phyloP scores from a whole-genome alignment of 2,329 filamentous ascomycete genomes.

The Aspergillus hortae region DNA sequence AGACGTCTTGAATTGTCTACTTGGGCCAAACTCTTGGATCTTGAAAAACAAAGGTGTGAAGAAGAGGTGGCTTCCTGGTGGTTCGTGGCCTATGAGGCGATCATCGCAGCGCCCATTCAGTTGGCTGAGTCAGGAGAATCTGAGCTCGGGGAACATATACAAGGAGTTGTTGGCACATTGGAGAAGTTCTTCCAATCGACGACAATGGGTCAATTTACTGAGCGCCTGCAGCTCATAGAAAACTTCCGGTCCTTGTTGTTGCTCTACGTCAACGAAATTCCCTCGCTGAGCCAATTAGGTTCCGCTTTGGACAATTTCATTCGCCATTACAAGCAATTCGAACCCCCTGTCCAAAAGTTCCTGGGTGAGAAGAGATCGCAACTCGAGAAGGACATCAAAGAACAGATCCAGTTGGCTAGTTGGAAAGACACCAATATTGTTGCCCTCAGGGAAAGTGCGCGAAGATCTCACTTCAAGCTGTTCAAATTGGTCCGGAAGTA shows the following conservation, averaged over 20 bases:
- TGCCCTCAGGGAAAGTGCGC: conserved; percentile 81
- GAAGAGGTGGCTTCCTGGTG: conserved; percentile 87
- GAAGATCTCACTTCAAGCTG: conserved; percentile 84
- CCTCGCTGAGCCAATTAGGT: conserved; percentile 56
- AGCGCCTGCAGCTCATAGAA: conserved; percentile 66
- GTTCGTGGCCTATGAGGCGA: conserved; percentile 90
- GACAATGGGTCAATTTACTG: conserved; percentile 74
- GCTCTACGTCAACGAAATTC: conserved; percentile 58
- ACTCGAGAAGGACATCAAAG: conserved; percentile 89
- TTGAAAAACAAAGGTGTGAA: conserved; percentile 71
- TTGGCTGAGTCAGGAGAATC: conserved; percentile 58
- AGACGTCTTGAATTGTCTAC: conserved; percentile 85
- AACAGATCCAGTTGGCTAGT: conserved; percentile 87
- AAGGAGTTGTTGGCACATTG: conserved; percentile 69
- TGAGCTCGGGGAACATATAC: conserved; percentile 61
- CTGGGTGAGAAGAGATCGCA: conserved; percentile 65
- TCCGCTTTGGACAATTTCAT: conserved; percentile 73
- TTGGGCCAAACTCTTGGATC: conserved; percentile 84
- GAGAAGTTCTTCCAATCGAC: conserved; percentile 75
- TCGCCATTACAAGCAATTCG: conserved; percentile 68
- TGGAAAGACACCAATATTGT: conserved; percentile 98
- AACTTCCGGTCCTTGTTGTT: conserved; percentile 62
- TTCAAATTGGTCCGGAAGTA: conserved; percentile 92
- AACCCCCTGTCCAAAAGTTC: conserved; percentile 60
- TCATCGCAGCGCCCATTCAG: conserved; percentile 70